A percentile compares a stretch with the other conserved stretches of the same genome.
These are phyloP conservation scores for Infundibulicybe gibba DNA, from an alignment of 768 basidiomycete species.

Conservation along the genomic window DNA sequence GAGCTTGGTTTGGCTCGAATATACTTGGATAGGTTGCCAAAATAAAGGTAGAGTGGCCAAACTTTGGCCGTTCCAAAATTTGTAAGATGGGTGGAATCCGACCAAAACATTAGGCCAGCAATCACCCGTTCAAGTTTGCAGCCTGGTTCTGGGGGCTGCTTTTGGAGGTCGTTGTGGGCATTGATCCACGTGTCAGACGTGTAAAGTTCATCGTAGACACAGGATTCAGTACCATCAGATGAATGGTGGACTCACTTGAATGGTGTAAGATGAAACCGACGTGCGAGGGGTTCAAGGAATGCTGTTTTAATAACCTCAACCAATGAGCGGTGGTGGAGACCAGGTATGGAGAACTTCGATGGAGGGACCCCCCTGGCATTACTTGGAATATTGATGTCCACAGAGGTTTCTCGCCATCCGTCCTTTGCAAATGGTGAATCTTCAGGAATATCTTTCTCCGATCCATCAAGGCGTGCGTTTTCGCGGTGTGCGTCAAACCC, in stretches of 20 bases:
- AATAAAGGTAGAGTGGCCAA: constrained; percentile 33
- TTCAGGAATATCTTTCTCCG: not conserved
- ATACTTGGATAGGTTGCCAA: constrained; percentile 34
- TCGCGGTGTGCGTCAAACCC: constrained; percentile 11
- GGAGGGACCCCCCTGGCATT: constrained; percentile 11
- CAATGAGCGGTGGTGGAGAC: constrained; percentile 20
- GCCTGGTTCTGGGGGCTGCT: constrained; percentile 6
- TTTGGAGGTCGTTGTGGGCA: constrained; percentile 13
- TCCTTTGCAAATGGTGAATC: constrained; percentile 7
- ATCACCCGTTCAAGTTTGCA: constrained; percentile 16
- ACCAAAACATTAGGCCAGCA: constrained; percentile 23
- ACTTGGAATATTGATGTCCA: constrained; percentile 24
- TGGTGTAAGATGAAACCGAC: constrained; percentile 18
- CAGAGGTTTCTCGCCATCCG: constrained; percentile 8
- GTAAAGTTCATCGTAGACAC: constrained; percentile 14
- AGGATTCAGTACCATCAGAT: not conserved
- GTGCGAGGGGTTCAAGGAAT: constrained; percentile 11
- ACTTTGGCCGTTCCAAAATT: constrained; percentile 22
- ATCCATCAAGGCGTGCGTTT: constrained; percentile 10
- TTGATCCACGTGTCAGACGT: constrained; percentile 14
- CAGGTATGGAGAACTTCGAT: constrained; percentile 14
- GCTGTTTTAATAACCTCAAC: constrained; percentile 16
- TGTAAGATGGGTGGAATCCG: constrained; percentile 24
- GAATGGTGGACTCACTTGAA: constrained; percentile 16
- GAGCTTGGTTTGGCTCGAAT: constrained; percentile 11